Conservation (phyloP, 169 alveolate genomes). For the Eimeria necatrix region DNA sequence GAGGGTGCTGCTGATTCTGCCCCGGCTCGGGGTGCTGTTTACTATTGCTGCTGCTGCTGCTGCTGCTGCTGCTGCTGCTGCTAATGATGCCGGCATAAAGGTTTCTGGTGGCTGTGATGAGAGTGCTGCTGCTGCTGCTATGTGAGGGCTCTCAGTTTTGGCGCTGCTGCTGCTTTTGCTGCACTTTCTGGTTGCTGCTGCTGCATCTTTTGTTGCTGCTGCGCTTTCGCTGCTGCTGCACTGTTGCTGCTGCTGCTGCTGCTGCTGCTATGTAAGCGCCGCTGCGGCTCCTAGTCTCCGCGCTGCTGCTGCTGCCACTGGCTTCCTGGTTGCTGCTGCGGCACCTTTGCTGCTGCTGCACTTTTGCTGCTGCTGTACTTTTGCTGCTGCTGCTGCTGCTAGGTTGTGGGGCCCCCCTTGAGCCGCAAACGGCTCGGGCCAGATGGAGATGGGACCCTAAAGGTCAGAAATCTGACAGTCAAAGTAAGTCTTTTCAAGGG, state of each 20-base stretch:
- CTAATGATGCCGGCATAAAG: too few relatives aligned
- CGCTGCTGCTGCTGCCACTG: not conserved
- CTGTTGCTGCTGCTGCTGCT: not conserved
- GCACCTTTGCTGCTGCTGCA: too few relatives aligned
- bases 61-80: not conserved
- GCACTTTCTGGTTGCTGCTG: too few relatives aligned
- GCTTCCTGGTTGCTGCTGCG: not conserved
- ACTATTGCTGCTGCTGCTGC: not conserved
- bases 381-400: too few relatives aligned
- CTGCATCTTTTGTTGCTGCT: not conserved
- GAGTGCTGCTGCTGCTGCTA: too few relatives aligned
- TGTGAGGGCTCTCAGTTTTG: too few relatives aligned
- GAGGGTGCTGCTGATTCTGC: too few relatives aligned
- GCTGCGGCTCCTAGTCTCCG: not conserved
- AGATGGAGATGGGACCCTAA: not conserved
- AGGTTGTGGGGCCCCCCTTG: constrained; percentile 12
- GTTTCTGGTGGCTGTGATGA: too few relatives aligned
- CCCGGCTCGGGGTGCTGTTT: too few relatives aligned
- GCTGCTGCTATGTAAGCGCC: not conserved
- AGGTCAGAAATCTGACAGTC: not conserved
- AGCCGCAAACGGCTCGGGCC: constrained; percentile 9
- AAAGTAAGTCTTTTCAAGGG: too few relatives aligned
- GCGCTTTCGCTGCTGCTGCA: not conserved
- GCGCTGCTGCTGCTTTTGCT: too few relatives aligned
- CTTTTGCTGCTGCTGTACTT: too few relatives aligned